A percentile compares a stretch with the other conserved stretches of the same genome.
These are phyloP conservation scores for Ceratobasidium sp. DNA, from an alignment of 1,284 basidiomycete species.

Conservation along the genomic window DNA sequence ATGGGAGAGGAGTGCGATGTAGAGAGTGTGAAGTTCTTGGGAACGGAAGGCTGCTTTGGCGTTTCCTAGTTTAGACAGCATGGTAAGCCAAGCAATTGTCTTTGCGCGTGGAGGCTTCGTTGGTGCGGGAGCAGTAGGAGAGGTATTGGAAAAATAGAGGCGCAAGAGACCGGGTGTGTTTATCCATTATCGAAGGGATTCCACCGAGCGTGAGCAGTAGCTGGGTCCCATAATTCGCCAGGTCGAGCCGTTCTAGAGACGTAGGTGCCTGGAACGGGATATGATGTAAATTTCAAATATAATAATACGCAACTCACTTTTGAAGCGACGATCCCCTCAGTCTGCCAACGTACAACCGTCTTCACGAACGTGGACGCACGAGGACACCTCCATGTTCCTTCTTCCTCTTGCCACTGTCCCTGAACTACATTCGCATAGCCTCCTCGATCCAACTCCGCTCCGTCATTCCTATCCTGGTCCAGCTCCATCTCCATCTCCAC, in stretches of 20 bases:
- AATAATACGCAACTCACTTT: slow-evolving; percentile 26
- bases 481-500: slow-evolving; percentile 47
- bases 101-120: slow-evolving; percentile 65
- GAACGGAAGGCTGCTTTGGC: slow-evolving; percentile 86
- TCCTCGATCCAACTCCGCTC: slow-evolving; percentile 49
- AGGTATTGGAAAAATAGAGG: slow-evolving; percentile 77
- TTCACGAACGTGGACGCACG: slow-evolving; percentile 3
- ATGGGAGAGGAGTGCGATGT: slow-evolving; percentile 83
- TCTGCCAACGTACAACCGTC: slow-evolving; percentile 3
- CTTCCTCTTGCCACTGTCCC: slow-evolving; percentile 69
- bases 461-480: slow-evolving; percentile 44
- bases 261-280: slow-evolving; percentile 63
- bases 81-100: slow-evolving; percentile 79
- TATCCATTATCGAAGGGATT: slow-evolving; percentile 78
- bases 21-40: slow-evolving; percentile 72
- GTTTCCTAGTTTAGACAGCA: slow-evolving; percentile 91
- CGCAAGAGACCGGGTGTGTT: slow-evolving; percentile 83
- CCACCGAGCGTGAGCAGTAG: slow-evolving; percentile 75
- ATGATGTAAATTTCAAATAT: not conserved
- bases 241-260: slow-evolving; percentile 75
- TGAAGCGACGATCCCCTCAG: not conserved
- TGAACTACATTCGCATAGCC: slow-evolving; percentile 48
- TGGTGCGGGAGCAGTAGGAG: slow-evolving; percentile 54
- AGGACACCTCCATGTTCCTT: slow-evolving; percentile 73
- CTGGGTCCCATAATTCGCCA: slow-evolving; percentile 80